phyloP scores from a whole-genome alignment of 75 land plant species.

The Chamaecyparis obtusa region DNA sequence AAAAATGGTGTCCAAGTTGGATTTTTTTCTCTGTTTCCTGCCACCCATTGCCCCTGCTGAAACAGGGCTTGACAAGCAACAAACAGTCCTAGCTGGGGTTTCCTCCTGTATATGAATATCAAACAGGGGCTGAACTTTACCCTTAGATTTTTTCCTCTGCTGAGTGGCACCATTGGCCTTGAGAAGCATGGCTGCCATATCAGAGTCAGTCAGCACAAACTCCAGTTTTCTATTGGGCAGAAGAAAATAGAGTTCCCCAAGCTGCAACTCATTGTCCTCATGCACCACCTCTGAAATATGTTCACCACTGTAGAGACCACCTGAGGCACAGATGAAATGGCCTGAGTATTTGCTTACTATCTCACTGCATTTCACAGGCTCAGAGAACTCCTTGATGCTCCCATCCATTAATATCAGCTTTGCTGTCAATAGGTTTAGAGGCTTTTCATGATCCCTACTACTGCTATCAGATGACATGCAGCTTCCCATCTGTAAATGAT shows the following conservation, averaged over 20 bases:
- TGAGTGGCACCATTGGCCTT: conserved; percentile 20
- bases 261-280: conserved; percentile 17
- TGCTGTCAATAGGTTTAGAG: neutral
- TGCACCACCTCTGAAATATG: conserved; percentile 26
- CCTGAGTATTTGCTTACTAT: neutral
- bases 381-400: neutral
- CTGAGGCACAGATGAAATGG: conserved; percentile 42
- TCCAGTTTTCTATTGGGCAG: conserved; percentile 30
- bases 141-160: neutral
- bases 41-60: neutral
- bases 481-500: neutral
- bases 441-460: neutral
- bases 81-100: neutral
- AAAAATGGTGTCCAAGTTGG: neutral
- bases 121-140: neutral
- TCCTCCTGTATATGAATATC: neutral
- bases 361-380: neutral
- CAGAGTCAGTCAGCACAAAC: conserved; percentile 17
- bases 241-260: conserved; percentile 44
- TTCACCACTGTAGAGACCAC: conserved; percentile 26
- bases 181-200: conserved; percentile 40
- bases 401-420: conserved; percentile 1
- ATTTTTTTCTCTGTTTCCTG: neutral
- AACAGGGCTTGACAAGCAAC: neutral
- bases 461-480: neutral